These are phyloP conservation scores for Paragyromitra xinjiangensis DNA, from an alignment of 495 filamentous ascomycete species.

Conservation along the genomic window DNA sequence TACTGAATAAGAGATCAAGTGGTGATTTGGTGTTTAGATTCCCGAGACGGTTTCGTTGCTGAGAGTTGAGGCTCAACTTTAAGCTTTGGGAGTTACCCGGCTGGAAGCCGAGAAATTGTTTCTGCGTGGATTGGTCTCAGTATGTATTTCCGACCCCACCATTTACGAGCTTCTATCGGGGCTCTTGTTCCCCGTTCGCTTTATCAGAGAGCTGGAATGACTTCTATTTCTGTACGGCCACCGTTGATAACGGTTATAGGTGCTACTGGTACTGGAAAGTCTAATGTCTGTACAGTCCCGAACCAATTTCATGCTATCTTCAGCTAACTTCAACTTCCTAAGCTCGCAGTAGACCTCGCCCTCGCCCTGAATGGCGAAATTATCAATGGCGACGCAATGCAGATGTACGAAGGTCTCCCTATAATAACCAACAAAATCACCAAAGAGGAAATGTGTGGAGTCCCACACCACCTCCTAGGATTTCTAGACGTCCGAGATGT, in stretches of 20 bases:
- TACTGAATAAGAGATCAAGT: background rate
- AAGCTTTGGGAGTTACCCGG: constrained; percentile 34
- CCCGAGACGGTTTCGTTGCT: no score
- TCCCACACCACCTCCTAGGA: constrained; percentile 90
- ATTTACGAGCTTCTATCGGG: background rate
- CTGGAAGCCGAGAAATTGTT: background rate
- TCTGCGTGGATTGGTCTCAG: background rate
- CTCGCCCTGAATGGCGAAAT: constrained; percentile 87
- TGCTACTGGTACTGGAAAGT: constrained; percentile 96
- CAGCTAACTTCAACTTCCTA: constrained; percentile 33
- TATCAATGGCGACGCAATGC: constrained; percentile 99
- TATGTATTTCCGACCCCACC: constrained; percentile 16
- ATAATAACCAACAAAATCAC: constrained; percentile 96
- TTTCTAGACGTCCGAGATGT: constrained; percentile 75
- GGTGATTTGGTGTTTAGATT: background rate
- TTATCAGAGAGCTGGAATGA: background rate
- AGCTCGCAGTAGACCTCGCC: constrained; percentile 94
- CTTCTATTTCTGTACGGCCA: background rate
- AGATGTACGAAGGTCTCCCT: constrained; percentile 91
- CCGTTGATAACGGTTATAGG: constrained; percentile 87
- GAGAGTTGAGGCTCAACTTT: constrained; percentile 27
- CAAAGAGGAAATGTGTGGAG: constrained; percentile 73
- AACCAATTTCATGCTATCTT: background rate
- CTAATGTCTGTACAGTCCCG: constrained; percentile 71
- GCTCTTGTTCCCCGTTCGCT: background rate